Conservation (phyloP, 139 green algal species). For the Chloropicon primus region DNA sequence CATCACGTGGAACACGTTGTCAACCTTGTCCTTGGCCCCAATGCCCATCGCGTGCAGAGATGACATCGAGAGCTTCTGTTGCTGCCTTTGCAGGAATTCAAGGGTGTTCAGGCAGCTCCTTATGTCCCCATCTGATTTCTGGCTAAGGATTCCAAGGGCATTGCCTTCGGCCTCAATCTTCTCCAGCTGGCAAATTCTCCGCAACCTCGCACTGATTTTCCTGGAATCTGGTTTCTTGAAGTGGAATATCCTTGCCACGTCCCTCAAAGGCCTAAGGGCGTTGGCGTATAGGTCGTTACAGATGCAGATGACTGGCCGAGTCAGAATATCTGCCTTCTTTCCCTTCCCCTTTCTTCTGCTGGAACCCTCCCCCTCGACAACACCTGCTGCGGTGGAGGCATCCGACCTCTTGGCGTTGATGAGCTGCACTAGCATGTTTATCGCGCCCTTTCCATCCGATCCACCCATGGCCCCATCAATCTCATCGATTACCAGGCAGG, state of each 20-base stretch:
- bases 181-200: constrained; percentile 1
- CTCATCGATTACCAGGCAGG: constrained; percentile 90
- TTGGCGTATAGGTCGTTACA: constrained; percentile 93
- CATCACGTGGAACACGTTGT: background rate
- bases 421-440: constrained; percentile 68
- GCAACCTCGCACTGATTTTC: background rate
- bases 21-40: background rate
- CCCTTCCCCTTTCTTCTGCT: background rate
- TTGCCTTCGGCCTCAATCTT: background rate
- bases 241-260: constrained; percentile 58
- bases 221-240: constrained; percentile 17
- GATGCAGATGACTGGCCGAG: constrained; percentile 84
- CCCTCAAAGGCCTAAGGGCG: constrained; percentile 64
- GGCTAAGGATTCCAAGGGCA: background rate
- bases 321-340: constrained; percentile 21
- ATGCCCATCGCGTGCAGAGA: background rate
- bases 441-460: constrained; percentile 51
- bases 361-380: background rate
- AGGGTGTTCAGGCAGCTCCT: constrained; percentile 86
- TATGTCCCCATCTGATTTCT: constrained; percentile 59
- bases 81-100: constrained; percentile 49
- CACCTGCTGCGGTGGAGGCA: background rate
- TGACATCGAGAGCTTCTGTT: background rate
- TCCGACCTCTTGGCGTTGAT: constrained; percentile 23
- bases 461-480: constrained; percentile 76